Conservation (phyloP, 768 basidiomycete genomes). For the Clitopilus hobsonii region DNA sequence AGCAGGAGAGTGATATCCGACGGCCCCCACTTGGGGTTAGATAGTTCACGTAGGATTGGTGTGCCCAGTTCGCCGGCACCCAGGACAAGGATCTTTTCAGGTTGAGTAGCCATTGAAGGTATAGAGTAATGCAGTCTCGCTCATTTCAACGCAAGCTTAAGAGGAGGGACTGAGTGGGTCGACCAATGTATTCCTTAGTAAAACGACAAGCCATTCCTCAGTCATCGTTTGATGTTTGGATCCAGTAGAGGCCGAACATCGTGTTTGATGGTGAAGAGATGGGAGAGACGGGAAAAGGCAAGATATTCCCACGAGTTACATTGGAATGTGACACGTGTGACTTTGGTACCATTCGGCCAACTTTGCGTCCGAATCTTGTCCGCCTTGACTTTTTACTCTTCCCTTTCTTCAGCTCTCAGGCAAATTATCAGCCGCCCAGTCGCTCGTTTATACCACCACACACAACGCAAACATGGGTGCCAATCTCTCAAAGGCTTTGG, state of each 20-base stretch:
- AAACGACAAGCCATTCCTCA: background rate
- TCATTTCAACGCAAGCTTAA: too few species aligned
- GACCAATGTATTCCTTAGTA: background rate
- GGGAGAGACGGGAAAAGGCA: background rate
- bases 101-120: background rate
- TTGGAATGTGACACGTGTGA: background rate
- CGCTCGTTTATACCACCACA: conserved; percentile 57
- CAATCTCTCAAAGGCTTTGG: conserved; percentile 81
- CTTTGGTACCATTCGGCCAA: background rate
- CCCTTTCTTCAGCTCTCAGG: conserved; percentile 22
- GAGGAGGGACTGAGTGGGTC: background rate
- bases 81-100: conserved; percentile 15
- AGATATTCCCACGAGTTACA: background rate
- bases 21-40: conserved; percentile 1
- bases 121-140: too few species aligned
- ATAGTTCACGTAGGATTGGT: conserved; percentile 13
- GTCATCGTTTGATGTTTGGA: background rate
- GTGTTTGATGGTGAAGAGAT: background rate
- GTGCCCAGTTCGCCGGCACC: conserved; percentile 23
- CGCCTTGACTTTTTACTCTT: conserved; percentile 5
- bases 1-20: conserved; percentile 13
- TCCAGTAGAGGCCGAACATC: background rate
- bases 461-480: conserved; percentile 62
- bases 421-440: conserved; percentile 30
- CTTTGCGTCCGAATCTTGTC: background rate